phyloP scores from a whole-genome alignment of 2,329 filamentous ascomycete species.

The Phialophora tarda region DNA sequence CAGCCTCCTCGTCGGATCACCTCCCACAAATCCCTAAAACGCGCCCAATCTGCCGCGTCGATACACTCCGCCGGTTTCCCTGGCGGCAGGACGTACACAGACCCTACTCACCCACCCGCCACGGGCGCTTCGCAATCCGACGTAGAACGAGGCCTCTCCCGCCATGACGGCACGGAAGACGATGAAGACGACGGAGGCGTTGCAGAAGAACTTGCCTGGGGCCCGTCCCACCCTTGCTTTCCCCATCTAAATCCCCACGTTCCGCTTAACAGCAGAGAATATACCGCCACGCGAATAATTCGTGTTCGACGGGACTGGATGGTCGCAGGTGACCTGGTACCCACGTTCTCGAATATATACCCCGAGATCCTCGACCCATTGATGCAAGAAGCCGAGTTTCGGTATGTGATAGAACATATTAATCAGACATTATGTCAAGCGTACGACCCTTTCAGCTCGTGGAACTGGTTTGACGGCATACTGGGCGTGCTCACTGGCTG shows the following conservation, averaged over 20 bases:
- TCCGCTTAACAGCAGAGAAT: conserved; percentile 74
- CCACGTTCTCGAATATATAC: conserved; percentile 92
- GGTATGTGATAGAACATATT: conserved; percentile 77
- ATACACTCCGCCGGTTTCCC: conserved; percentile 48
- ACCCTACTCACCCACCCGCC: conserved; percentile 39
- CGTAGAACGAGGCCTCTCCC: conserved; percentile 24
- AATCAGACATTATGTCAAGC: conserved; percentile 77
- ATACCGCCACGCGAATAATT: conserved; percentile 82
- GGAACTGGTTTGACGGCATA: conserved; percentile 79
- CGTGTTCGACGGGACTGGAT: conserved; percentile 92
- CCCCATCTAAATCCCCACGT: conserved; percentile 94
- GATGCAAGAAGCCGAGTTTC: conserved; percentile 83
- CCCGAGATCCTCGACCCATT: conserved; percentile 93
- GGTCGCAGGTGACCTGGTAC: conserved; percentile 83
- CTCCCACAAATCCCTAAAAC: conserved; percentile 40
- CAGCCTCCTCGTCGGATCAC: conserved; percentile 39
- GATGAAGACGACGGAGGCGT: conserved; percentile 64
- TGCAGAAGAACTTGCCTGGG: conserved; percentile 81
- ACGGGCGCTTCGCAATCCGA: conserved; percentile 35
- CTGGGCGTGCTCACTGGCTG: conserved; percentile 86
- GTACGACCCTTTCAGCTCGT: conserved; percentile 76
- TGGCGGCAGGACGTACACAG: conserved; percentile 39
- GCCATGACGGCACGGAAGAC: conserved; percentile 50
- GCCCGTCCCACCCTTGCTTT: conserved; percentile 90
- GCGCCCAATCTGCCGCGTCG: conserved; percentile 50